phyloP scores from a whole-genome alignment of 2,329 filamentous ascomycete genomes.

The Colletotrichum filicis region DNA sequence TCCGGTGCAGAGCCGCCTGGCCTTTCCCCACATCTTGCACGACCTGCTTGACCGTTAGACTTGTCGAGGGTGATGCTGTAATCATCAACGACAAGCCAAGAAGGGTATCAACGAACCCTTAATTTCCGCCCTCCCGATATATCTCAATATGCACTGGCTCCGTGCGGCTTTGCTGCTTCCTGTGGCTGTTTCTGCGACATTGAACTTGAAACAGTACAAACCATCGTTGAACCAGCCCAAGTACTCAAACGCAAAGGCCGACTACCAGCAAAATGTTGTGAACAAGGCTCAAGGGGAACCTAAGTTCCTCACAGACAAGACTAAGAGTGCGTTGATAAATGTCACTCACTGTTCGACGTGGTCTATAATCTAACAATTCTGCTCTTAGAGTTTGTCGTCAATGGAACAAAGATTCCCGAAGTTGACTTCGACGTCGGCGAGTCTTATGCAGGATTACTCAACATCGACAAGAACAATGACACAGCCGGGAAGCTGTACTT shows the following conservation, averaged over 20 bases:
- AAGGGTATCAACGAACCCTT: conserved; percentile 1
- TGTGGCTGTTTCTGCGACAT: conserved; percentile 18
- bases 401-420: conserved; percentile 73
- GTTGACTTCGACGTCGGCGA: conserved; percentile 76
- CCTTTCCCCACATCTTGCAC: neutral
- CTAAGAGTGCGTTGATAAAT: neutral
- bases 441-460: conserved; percentile 71
- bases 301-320: conserved; percentile 38
- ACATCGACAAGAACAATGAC: conserved; percentile 57
- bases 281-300: conserved; percentile 37
- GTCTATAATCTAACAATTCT: neutral
- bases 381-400: conserved; percentile 67
- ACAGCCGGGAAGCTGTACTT: conserved; percentile 69
- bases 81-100: neutral
- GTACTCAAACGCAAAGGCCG: neutral
- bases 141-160: conserved; percentile 22
- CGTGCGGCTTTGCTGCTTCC: neutral
- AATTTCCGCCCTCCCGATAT: neutral
- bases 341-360: fast-evolving
- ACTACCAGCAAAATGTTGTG: neutral
- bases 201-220: conserved; percentile 33
- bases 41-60: neutral
- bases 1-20: neutral
- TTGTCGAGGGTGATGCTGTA: conserved; percentile 2
- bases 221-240: neutral